Evolutionary conservation across 2,329 filamentous ascomycete species (phyloP), one percentile per base, ranked within the genome.

Genomic region (Aureobasidium uvarum): DNA sequence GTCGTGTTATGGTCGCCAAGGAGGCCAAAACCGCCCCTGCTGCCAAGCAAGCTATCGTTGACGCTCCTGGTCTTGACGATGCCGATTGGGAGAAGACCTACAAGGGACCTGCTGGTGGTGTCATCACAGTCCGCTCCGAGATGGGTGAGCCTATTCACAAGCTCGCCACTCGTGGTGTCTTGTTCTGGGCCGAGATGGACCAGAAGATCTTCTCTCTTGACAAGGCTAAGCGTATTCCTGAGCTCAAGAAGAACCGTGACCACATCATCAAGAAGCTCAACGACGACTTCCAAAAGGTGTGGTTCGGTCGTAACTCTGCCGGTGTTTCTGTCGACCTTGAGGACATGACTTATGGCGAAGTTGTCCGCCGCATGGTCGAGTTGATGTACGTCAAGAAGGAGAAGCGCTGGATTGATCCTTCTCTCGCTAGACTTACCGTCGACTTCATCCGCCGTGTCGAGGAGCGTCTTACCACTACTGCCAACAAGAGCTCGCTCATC

Each of bases 61-160:
- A 93, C 67, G 92, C 93, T 4, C 85, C 88, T 67, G 93, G 93
- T 75, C 82, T 96, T 41, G 89, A 90, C 59, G 92, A 97, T 73
- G 78, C 77, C 68, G 84, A 94, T 70, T 97, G 93, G 93, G 92
- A 96, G 79, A 88, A 93, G 80, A 96, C 92, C 5, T 96, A 96
- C 82, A 92, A 94, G 81, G 91, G 91, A 20, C 84, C 92, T 31
- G 90, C 93, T 66, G 95, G 95, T 72, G 95, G 95, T 76, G 87
- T 99, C 69, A 94, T 99, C 72, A 99, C 95, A 33, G 95, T 99
- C 56, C 87, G 92, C 69, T 99, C 95, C 1, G 95, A 99, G 80
- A 99, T 99, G 96, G 96, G 95, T 52, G 95, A 99, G 83, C 96
- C 95, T 6, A 99, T 99, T 68, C 95, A 99, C 83, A 99, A 99